These are phyloP conservation scores for Inonotus hispidus DNA, from an alignment of 1,284 basidiomycete genomes.

Conservation along the genomic window DNA sequence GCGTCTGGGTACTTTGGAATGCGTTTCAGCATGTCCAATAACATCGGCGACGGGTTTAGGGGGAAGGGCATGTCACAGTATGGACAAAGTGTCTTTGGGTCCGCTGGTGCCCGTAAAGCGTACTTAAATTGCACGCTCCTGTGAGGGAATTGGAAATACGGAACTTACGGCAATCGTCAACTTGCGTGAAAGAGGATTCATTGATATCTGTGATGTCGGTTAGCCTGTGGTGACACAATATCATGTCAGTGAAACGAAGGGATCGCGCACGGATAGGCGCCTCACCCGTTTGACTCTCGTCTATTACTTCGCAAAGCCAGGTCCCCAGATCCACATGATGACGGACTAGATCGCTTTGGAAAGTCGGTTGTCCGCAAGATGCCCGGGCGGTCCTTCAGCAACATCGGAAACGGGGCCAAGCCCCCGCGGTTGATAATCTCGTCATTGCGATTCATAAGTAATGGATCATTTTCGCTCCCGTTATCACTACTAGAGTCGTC, in stretches of 20 bases:
- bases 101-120: slow-evolving; percentile 27
- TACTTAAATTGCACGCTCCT: neutral
- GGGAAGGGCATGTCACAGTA: slow-evolving; percentile 73
- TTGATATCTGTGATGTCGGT: neutral
- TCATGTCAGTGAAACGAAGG: slow-evolving; percentile 1
- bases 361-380: neutral
- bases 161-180: neutral
- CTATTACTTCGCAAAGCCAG: neutral
- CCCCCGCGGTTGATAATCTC: slow-evolving; percentile 6
- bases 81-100: slow-evolving; percentile 66
- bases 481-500: neutral
- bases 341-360: neutral
- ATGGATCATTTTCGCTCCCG: neutral
- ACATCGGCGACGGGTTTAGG: slow-evolving; percentile 49
- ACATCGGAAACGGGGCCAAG: slow-evolving; percentile 14
- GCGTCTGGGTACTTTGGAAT: slow-evolving; percentile 46
- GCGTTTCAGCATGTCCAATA: slow-evolving; percentile 48
- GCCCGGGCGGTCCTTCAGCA: slow-evolving; percentile 1
- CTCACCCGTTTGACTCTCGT: neutral
- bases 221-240: neutral
- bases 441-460: slow-evolving; percentile 1
- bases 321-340: neutral
- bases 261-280: neutral
- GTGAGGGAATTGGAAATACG: neutral
- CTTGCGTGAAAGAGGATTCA: slow-evolving; percentile 4